Percentiles rank a stretch among this genome's conserved stretches.
Evolutionary conservation across 768 basidiomycete species (phyloP).

Genomic region (Lactifluus hygrophoroides): DNA sequence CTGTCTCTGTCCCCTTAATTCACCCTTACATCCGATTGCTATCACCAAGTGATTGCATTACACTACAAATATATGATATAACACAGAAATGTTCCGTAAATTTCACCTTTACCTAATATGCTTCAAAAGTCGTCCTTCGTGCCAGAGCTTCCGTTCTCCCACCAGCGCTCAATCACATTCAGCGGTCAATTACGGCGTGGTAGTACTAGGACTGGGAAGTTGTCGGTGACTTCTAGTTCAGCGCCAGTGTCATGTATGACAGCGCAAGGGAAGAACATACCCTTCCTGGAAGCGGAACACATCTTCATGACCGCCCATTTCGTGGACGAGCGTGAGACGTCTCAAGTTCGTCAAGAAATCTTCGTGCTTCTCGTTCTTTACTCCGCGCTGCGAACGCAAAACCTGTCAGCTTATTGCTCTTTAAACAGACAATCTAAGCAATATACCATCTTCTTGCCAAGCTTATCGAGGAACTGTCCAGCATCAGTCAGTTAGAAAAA

Average conservation of each 20-base stretch:
- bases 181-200: background rate
- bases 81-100: background rate
- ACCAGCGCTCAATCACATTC: background rate
- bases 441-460: constrained; percentile 28
- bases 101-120: background rate
- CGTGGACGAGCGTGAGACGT: constrained; percentile 36
- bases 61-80: background rate
- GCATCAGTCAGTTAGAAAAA: background rate
- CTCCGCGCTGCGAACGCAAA: constrained; percentile 23
- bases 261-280: constrained; percentile 1
- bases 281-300: constrained; percentile 20
- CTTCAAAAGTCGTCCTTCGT: background rate
- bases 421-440: background rate
- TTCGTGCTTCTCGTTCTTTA: constrained; percentile 31
- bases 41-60: too few species aligned
- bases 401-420: background rate
- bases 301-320: constrained; percentile 22
- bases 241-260: background rate
- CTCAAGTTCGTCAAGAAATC: constrained; percentile 34
- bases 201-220: background rate
- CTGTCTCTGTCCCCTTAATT: too few species aligned
- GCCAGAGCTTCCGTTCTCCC: background rate
- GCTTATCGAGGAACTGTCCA: constrained; percentile 29
- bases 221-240: background rate
- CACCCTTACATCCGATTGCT: too few species aligned